Base-by-base conservation (phyloP, 345 rosid genomes). In the Carallia pectinifolia region DNA sequence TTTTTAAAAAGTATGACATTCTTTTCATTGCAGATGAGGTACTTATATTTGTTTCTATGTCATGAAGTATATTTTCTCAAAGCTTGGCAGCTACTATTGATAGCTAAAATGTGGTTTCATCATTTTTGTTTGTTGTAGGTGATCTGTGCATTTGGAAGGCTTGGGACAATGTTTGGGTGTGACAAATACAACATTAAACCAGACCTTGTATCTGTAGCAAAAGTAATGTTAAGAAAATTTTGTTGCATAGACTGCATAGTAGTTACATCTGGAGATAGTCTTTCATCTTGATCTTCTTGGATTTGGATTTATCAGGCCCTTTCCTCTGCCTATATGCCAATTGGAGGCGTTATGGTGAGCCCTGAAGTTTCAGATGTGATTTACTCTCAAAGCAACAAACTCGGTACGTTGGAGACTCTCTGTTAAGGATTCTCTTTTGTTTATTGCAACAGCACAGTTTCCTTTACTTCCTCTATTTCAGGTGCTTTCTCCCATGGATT, bases 91-190 rank as follows among this genome's bases (percentile, higher is more conserved):
- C 58, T 12, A 29, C 19, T 18, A 23, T 62, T 58, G 18, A 64
- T 59, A 3, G 17, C 55, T 54, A 5, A 54, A 37, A 23, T 48
- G 61, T 33, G 39, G 12, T 67, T 54, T 54, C 62, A 73, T 65
- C 47, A 9, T 68, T 75, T 65, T 52, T 66, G 47, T 67, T 50
- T 67, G 50, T 52, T 68, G 53, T 74, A 95, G 99, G 99, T 92
- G 33, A 89, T 96, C 29, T 90, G 98, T 83, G 99, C 96, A 64
- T 96, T 92, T 85, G 99, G 99, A 79, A 86, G 99, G 78, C 93
- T 96, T 36, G 99, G 99, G 23, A 85, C 94, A 12, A 90, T 90
- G 98, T 92, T 70, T 81, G 99, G 99, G 4, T 82, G 92, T 79
- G 98, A 92, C 77, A 90, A 88, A 79, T 96, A 85, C 86, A 83